phyloP scores from a whole-genome alignment of 208 protist species.

The Trypanosoma boissoni region DNA sequence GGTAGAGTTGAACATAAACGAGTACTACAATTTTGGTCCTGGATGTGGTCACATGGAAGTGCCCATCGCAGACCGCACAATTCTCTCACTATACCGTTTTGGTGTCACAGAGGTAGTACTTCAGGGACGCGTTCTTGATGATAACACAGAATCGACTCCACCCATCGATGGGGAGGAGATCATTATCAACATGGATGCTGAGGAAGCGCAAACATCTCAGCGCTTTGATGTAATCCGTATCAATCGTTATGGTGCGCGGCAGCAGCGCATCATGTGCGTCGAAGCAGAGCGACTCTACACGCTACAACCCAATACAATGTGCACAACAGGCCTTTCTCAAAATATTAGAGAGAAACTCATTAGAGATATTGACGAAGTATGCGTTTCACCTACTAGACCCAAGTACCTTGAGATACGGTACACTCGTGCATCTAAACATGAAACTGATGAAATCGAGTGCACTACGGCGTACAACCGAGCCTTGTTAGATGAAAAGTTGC shows the following conservation, averaged over 20 bases:
- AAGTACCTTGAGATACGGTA: conserved; percentile 87
- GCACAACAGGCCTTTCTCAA: conserved; percentile 27
- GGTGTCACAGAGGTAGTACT: conserved; percentile 80
- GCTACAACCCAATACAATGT: conserved; percentile 52
- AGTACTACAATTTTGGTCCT: conserved; percentile 83
- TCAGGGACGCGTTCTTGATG: conserved; percentile 67
- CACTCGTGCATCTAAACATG: conserved; percentile 55
- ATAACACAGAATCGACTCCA: conserved; percentile 22
- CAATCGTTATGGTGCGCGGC: conserved; percentile 69
- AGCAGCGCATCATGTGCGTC: conserved; percentile 80
- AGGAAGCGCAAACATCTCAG: conserved; percentile 75
- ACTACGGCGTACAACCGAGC: conserved; percentile 81
- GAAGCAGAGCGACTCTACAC: conserved; percentile 83
- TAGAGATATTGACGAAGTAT: conserved; percentile 77
- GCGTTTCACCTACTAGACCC: conserved; percentile 54
- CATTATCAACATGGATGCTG: conserved; percentile 69
- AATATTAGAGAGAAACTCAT: conserved; percentile 64
- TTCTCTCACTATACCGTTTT: conserved; percentile 80
- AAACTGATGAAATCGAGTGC: conserved; percentile 80
- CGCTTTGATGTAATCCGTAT: conserved; percentile 87
- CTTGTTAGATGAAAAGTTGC: conserved; percentile 82
- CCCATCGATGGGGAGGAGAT: conserved; percentile 50
- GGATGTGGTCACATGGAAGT: conserved; percentile 73
- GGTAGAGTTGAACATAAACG: conserved; percentile 83
- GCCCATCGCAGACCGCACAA: conserved; percentile 77